Evolutionary conservation across 148 eudicot species (phyloP).

Genomic region (Polygonum maritimum): DNA sequence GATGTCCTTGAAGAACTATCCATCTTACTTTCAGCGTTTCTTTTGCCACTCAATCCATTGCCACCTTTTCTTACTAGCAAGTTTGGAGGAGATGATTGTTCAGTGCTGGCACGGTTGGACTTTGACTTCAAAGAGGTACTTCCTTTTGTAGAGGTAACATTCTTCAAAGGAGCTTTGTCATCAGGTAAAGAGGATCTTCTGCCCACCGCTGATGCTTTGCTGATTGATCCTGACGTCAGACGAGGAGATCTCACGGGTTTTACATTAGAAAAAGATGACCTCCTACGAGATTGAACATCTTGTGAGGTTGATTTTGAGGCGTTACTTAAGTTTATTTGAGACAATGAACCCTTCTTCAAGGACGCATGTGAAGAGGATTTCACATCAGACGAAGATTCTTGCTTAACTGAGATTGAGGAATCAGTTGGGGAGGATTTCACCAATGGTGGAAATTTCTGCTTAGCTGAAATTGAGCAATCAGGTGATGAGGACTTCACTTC

Average conservation of each 20-base stretch:
- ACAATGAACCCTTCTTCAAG: not conserved
- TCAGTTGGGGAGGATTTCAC: not conserved
- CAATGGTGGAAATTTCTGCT: not conserved
- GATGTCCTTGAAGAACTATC: slow-evolving; percentile 20
- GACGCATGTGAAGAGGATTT: not conserved
- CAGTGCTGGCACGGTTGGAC: slow-evolving; percentile 14
- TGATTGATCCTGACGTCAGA: not conserved
- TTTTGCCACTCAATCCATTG: slow-evolving; percentile 17
- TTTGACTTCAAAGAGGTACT: slow-evolving; percentile 17
- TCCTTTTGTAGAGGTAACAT: slow-evolving; percentile 13
- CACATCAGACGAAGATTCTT: not conserved
- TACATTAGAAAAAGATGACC: not conserved
- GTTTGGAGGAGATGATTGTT: slow-evolving; percentile 21
- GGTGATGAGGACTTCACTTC: not conserved
- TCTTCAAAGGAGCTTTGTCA: slow-evolving; percentile 5
- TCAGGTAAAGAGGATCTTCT: not conserved
- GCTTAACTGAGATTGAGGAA: not conserved
- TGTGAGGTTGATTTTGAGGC: slow-evolving; percentile 27
- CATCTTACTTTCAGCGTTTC: slow-evolving; percentile 14
- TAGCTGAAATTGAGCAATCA: not conserved
- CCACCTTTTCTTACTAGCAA: slow-evolving; percentile 15
- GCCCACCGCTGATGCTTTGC: not conserved
- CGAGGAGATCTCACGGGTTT: too few relatives aligned
- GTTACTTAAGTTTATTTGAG: slow-evolving; percentile 4
- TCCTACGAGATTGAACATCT: slow-evolving; percentile 21